Base-by-base conservation (phyloP, 108 stramenopile genomes). In the Halocafeteria seosinensis region DNA sequence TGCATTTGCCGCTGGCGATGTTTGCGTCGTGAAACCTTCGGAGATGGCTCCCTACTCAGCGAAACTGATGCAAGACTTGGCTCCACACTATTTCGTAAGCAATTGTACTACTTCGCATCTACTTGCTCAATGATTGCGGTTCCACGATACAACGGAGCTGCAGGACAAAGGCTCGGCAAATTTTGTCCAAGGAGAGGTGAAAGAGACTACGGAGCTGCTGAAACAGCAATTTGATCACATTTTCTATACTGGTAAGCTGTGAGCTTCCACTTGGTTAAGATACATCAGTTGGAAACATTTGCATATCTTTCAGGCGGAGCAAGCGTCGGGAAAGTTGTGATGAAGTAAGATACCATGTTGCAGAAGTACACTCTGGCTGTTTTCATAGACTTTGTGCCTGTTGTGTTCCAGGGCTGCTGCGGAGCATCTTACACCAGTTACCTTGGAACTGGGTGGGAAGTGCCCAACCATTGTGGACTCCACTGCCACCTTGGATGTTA, bases 361-460 rank as follows among this genome's bases (percentile, higher is more conserved):
- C n/a, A n/a, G n/a, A n/a, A n/a, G n/a, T n/a, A n/a, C n/a, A n/a
- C n/a, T n/a, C n/a, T n/a, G n/a, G n/a, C n/a, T n/a, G n/a, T n/a
- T n/a, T n/a, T n/a, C n/a, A n/a, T n/a, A n/a, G n/a, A n/a, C n/a
- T n/a, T n/a, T n/a, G n/a, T n/a, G n/a, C n/a, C n/a, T n/a, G n/a
- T n/a, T n/a, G n/a, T n/a, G n/a, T n/a, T n/a, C n/a, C n/a, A n/a
- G 50, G 38, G 84, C 85, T 0, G 84, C 87, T 1, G 88, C 90
- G 23, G 76, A 78, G 69, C 84, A 88, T 28, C 58, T 91, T 61
- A 88, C 90, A 0, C 93, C 93, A 27, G 74, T 73, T 13, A 34
- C 86, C 0, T 67, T 94, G 29, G 93, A 94, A 70, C 76, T 91
- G n/a, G 93, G 92, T 13, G 93, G 93, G 13, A 90, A 94, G 78